phyloP scores from a whole-genome alignment of 2,329 filamentous ascomycete species.

The Purpureocillium takamizusanense region DNA sequence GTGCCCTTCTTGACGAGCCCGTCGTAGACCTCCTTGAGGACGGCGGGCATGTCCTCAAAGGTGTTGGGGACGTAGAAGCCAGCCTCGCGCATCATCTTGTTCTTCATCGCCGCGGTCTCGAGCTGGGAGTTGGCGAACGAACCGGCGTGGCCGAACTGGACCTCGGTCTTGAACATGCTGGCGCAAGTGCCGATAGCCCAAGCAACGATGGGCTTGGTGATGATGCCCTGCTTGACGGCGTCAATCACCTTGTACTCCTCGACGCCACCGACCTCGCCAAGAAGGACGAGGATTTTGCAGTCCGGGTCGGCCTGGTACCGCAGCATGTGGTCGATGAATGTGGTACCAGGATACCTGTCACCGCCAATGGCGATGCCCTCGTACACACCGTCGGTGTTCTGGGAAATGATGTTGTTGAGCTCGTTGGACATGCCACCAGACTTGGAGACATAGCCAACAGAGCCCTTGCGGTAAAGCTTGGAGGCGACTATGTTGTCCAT shows the following conservation, averaged over 20 bases:
- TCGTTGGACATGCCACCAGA: conserved; percentile 99
- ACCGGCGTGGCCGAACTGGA: conserved; percentile 98
- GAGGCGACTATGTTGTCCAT: conserved; percentile 99
- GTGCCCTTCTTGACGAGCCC: conserved; percentile 76
- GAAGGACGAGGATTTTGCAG: conserved; percentile 92
- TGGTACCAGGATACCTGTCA: conserved; percentile 97
- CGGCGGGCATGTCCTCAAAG: conserved; percentile 84
- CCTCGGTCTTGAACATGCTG: conserved; percentile 99
- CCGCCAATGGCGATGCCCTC: conserved; percentile 99
- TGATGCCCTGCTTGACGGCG: conserved; percentile 85
- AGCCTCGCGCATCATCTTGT: conserved; percentile 91
- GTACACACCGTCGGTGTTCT: conserved; percentile 95
- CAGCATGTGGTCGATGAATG: conserved; percentile 97
- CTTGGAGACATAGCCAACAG: conserved; percentile 98
- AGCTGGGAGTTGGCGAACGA: conserved; percentile 99
- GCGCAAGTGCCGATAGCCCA: conserved; percentile 99
- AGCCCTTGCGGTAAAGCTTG: conserved; percentile 99
- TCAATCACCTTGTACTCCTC: conserved; percentile 99
- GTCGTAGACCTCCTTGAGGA: conserved; percentile 77
- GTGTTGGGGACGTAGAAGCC: conserved; percentile 92
- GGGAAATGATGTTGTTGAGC: conserved; percentile 97
- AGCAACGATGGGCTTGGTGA: conserved; percentile 97
- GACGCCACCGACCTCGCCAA: conserved; percentile 98
- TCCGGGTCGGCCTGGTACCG: conserved; percentile 94
- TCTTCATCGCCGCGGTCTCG: conserved; percentile 94